A percentile compares a stretch with the other conserved stretches of the same genome.
phyloP scores from a whole-genome alignment of 352 stramenopile species.

The Lagenidium giganteum region DNA sequence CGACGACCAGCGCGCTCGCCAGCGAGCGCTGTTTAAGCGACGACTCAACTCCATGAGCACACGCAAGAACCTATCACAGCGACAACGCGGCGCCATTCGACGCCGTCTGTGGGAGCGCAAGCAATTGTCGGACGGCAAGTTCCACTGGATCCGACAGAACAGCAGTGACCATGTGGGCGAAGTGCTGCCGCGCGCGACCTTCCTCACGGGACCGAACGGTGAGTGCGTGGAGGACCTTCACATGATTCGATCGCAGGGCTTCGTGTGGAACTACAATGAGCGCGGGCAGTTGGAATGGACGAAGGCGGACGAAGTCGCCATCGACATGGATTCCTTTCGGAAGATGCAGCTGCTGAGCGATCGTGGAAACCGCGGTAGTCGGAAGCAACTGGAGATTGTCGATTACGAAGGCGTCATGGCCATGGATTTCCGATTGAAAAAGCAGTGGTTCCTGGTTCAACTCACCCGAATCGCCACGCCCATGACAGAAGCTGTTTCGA shows the following conservation, averaged over 20 bases:
- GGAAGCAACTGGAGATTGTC: constrained; percentile 32
- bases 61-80: constrained; percentile 57
- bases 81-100: constrained; percentile 61
- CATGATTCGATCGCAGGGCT: constrained; percentile 55
- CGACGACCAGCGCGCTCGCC: constrained; percentile 30
- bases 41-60: constrained; percentile 60
- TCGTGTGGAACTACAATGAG: constrained; percentile 66
- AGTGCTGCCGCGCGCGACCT: constrained; percentile 6
- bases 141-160: constrained; percentile 69
- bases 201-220: constrained; percentile 27
- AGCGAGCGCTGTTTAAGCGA: constrained; percentile 63
- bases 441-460: constrained; percentile 80
- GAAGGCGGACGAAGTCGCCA: constrained; percentile 52
- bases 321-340: constrained; percentile 66
- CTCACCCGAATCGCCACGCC: constrained; percentile 60
- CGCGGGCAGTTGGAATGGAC: constrained; percentile 47
- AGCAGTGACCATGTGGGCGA: constrained; percentile 34
- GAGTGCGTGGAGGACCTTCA: constrained; percentile 59
- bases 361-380: too few relatives aligned
- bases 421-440: constrained; percentile 71
- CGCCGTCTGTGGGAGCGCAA: constrained; percentile 63
- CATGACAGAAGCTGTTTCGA: constrained; percentile 51
- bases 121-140: constrained; percentile 50
- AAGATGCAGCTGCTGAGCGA: too few relatives aligned
- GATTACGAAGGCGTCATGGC: constrained; percentile 80